Conservation (phyloP, 768 basidiomycete species). For the Suillus discolor region DNA sequence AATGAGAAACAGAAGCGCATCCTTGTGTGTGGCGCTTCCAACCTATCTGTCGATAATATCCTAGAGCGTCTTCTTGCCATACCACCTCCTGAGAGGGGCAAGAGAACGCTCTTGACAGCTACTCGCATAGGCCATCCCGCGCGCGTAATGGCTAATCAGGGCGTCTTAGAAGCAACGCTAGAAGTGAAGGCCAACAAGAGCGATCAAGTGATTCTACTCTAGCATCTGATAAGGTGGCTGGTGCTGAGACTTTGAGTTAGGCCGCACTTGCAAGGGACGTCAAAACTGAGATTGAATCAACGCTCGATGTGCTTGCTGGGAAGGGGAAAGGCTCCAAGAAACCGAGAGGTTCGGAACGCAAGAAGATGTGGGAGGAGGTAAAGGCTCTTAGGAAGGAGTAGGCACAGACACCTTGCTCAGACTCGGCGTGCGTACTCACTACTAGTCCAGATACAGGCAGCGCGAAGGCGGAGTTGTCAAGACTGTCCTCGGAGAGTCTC, state of each 20-base stretch:
- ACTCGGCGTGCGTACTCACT: constrained; percentile 5
- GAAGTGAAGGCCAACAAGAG: constrained; percentile 74
- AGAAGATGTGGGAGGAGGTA: constrained; percentile 86
- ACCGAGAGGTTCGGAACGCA: constrained; percentile 71
- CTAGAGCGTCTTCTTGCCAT: constrained; percentile 79
- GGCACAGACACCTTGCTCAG: constrained; percentile 22
- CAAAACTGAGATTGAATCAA: constrained; percentile 78
- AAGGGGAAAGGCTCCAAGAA: constrained; percentile 74
- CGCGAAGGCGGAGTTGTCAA: constrained; percentile 85
- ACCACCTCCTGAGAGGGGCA: constrained; percentile 50
- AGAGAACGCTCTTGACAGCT: constrained; percentile 49
- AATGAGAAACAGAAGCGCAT: constrained; percentile 61
- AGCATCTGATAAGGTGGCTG: neutral
- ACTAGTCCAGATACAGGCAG: constrained; percentile 70
- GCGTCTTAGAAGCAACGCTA: constrained; percentile 65
- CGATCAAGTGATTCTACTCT: constrained; percentile 53
- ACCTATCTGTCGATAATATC: constrained; percentile 95
- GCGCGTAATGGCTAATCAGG: constrained; percentile 76
- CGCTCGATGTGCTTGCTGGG: constrained; percentile 66
- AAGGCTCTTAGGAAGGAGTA: constrained; percentile 90
- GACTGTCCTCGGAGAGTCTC: constrained; percentile 77
- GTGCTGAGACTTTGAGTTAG: constrained; percentile 36
- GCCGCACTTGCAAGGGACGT: constrained; percentile 87
- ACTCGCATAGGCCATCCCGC: constrained; percentile 97
- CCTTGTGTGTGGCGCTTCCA: constrained; percentile 91